These are phyloP conservation scores for Phaseolus coccineus DNA, from an alignment of 331 rosid species.

Conservation along the genomic window DNA sequence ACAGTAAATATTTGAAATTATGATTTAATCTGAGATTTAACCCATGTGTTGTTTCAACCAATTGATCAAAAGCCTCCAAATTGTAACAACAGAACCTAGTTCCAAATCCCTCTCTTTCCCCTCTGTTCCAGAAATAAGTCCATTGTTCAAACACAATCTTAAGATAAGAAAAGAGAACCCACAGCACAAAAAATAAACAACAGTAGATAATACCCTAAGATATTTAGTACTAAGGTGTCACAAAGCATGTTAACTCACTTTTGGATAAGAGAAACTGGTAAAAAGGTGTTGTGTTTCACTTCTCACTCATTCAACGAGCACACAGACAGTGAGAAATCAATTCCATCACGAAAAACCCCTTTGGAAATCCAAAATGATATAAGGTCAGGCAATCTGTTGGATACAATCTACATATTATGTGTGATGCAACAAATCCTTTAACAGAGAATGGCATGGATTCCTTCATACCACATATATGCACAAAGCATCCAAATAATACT, in stretches of 20 bases:
- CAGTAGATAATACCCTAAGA: not conserved
- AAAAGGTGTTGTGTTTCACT: not conserved
- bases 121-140: slow-evolving; percentile 17
- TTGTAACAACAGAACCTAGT: slow-evolving; percentile 27
- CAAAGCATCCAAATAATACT: slow-evolving; percentile 17
- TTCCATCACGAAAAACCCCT: slow-evolving; percentile 11
- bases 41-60: not conserved
- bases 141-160: not conserved
- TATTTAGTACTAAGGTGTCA: not conserved
- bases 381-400: not conserved
- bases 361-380: slow-evolving; percentile 17
- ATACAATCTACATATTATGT: slow-evolving; percentile 2
- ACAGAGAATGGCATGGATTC: not conserved
- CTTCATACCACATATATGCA: slow-evolving; percentile 15
- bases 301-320: not conserved
- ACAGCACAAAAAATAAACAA: slow-evolving; percentile 6
- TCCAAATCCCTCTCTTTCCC: slow-evolving; percentile 2
- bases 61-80: slow-evolving; percentile 26
- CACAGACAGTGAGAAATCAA: slow-evolving; percentile 6
- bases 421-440: not conserved
- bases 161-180: slow-evolving; percentile 17
- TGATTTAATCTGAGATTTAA: slow-evolving; percentile 34
- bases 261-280: slow-evolving; percentile 10
- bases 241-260: slow-evolving; percentile 21
- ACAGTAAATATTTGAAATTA: slow-evolving; percentile 15